phyloP scores from a whole-genome alignment of 2,329 filamentous ascomycete species.

The Zarea fungicola region DNA sequence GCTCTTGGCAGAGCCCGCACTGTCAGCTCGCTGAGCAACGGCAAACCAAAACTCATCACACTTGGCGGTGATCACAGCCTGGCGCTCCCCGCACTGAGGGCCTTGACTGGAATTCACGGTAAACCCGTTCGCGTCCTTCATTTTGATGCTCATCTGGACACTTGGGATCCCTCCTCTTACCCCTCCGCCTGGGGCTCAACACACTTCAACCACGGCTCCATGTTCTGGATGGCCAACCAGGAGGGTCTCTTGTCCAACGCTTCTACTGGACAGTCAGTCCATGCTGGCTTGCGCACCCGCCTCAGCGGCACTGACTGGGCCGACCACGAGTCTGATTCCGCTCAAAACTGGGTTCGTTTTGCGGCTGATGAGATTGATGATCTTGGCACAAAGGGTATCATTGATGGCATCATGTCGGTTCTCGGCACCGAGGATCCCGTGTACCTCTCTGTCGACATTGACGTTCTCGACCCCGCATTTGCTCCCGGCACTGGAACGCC shows the following conservation, averaged over 20 bases:
- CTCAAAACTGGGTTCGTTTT: slow-evolving; percentile 71
- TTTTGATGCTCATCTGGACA: slow-evolving; percentile 75
- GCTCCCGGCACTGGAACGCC: slow-evolving; percentile 78
- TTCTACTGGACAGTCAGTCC: slow-evolving; percentile 59
- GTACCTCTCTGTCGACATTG: slow-evolving; percentile 77
- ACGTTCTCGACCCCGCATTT: slow-evolving; percentile 69
- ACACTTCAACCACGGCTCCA: slow-evolving; percentile 81
- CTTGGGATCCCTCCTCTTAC: slow-evolving; percentile 79
- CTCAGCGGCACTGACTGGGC: slow-evolving; percentile 58
- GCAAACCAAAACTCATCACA: slow-evolving; percentile 56
- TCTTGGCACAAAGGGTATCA: slow-evolving; percentile 64
- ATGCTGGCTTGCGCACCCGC: slow-evolving; percentile 76
- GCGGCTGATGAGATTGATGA: slow-evolving; percentile 82
- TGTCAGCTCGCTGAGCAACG: slow-evolving; percentile 27
- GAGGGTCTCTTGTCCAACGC: slow-evolving; percentile 72
- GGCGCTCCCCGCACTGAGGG: slow-evolving; percentile 63
- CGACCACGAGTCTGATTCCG: slow-evolving; percentile 64
- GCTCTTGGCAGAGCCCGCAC: slow-evolving; percentile 53
- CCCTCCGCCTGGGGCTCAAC: slow-evolving; percentile 61
- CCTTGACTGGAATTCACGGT: slow-evolving; percentile 57
- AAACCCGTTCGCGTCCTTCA: slow-evolving; percentile 64
- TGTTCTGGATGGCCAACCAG: slow-evolving; percentile 83
- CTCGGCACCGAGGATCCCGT: slow-evolving; percentile 74
- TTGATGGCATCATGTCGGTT: slow-evolving; percentile 62
- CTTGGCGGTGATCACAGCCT: slow-evolving; percentile 71